Evolutionary conservation across 2,329 filamentous ascomycete genomes (phyloP).

Genomic region (Penicillium sp.): DNA sequence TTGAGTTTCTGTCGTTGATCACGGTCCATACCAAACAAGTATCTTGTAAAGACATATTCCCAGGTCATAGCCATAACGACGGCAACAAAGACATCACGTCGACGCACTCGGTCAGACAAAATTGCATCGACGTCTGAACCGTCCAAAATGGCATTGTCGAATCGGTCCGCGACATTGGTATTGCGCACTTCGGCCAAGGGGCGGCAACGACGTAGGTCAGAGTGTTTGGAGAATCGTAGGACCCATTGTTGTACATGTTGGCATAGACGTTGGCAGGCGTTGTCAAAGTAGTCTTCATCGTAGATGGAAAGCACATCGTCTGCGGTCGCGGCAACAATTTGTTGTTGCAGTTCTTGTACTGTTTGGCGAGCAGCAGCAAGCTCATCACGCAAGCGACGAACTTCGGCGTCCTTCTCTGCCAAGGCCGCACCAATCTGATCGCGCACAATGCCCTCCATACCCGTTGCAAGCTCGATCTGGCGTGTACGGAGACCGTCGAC

Average conservation of each 20-base stretch:
- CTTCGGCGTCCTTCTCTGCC: slow-evolving; percentile 79
- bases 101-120: slow-evolving; percentile 78
- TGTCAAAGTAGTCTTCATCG: slow-evolving; percentile 94
- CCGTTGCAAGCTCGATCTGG: slow-evolving; percentile 59
- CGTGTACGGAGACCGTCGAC: slow-evolving; percentile 64
- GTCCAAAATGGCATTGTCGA: slow-evolving; percentile 92
- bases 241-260: slow-evolving; percentile 98
- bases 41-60: slow-evolving; percentile 97
- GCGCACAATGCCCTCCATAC: slow-evolving; percentile 59
- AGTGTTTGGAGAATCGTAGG: slow-evolving; percentile 94
- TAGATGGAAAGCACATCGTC: slow-evolving; percentile 74
- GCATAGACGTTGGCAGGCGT: slow-evolving; percentile 88
- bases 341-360: slow-evolving; percentile 56
- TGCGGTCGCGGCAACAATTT: slow-evolving; percentile 55
- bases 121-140: slow-evolving; percentile 88
- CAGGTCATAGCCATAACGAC: slow-evolving; percentile 99
- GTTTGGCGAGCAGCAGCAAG: slow-evolving; percentile 66
- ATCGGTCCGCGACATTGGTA: slow-evolving; percentile 87
- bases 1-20: slow-evolving; percentile 98
- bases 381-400: slow-evolving; percentile 71
- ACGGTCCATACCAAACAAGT: slow-evolving; percentile 97
- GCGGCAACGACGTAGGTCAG: slow-evolving; percentile 83
- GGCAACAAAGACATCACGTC: slow-evolving; percentile 95
- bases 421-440: slow-evolving; percentile 62
- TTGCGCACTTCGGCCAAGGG: slow-evolving; percentile 79